Percentiles rank a stretch among this genome's conserved stretches.
phyloP scores from a whole-genome alignment of 176 grass and related monocot genomes.

The Rhynchospora breviuscula region DNA sequence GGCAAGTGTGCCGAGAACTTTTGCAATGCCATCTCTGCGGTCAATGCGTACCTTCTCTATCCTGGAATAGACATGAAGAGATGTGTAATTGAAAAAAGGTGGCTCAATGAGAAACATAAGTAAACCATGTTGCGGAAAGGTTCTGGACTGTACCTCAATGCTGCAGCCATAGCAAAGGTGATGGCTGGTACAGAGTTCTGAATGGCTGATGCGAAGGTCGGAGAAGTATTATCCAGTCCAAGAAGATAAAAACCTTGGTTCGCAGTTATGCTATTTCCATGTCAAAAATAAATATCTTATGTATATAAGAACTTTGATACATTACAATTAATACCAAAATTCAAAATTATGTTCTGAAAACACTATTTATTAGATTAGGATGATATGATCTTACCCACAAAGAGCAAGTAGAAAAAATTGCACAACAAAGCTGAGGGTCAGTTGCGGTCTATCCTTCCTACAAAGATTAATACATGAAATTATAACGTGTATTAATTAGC shows the following conservation, averaged over 20 bases:
- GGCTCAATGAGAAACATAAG: not conserved
- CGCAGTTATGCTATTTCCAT: conserved; percentile 55
- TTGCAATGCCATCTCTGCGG: conserved; percentile 75
- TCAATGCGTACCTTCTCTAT: conserved; percentile 82
- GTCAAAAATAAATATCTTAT: not conserved
- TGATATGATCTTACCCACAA: conserved; percentile 42
- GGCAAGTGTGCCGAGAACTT: conserved; percentile 60
- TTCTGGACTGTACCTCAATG: conserved; percentile 33
- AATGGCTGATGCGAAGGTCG: conserved; percentile 92
- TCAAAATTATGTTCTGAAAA: not conserved
- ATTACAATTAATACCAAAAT: conserved; percentile 23
- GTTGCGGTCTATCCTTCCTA: conserved; percentile 77
- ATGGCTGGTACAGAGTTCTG: conserved; percentile 97
- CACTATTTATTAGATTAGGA: not conserved
- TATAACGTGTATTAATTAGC: not conserved
- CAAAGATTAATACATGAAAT: not conserved
- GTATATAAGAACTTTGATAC: not conserved
- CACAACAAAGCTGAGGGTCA: conserved; percentile 53
- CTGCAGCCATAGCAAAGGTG: conserved; percentile 95
- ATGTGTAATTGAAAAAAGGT: not conserved
- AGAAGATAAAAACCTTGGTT: conserved; percentile 98
- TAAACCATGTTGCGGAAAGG: not conserved
- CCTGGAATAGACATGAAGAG: conserved; percentile 10
- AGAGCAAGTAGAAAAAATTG: conserved; percentile 98
- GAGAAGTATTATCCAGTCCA: conserved; percentile 85